Conservation (phyloP, 1,284 basidiomycete species). For the Melampsora americana region DNA sequence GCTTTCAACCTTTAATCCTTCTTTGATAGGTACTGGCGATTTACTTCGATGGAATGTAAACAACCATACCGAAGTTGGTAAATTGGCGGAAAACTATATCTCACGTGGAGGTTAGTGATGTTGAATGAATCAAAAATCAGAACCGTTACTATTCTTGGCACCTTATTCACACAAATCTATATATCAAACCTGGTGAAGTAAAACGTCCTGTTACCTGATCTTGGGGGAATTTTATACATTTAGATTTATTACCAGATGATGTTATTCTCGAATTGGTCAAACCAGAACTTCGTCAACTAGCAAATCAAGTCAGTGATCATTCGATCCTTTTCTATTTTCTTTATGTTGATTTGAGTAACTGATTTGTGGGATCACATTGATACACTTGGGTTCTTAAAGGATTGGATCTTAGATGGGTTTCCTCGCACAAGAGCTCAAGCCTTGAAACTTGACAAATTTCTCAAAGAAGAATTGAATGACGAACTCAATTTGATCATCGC, state of each 20-base stretch:
- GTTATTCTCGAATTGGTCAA: conserved; percentile 71
- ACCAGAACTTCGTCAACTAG: conserved; percentile 66
- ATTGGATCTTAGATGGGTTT: conserved; percentile 96
- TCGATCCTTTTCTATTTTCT: neutral
- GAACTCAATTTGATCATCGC: conserved; percentile 80
- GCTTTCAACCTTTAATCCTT: conserved; percentile 53
- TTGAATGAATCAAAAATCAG: neutral
- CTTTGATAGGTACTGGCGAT: conserved; percentile 74
- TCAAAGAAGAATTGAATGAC: conserved; percentile 52
- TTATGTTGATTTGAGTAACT: neutral
- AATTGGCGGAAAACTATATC: conserved; percentile 70
- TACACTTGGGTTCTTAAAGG: conserved; percentile 51
- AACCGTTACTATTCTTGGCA: neutral
- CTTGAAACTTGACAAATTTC: conserved; percentile 66
- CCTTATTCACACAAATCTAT: neutral
- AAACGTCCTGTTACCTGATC: neutral
- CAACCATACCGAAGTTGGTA: conserved; percentile 69
- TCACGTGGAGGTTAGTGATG: conserved; percentile 61
- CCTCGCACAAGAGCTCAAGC: conserved; percentile 89
- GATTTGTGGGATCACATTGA: neutral
- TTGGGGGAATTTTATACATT: neutral
- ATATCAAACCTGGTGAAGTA: neutral
- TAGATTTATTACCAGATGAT: conserved; percentile 68
- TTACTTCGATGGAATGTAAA: conserved; percentile 73
- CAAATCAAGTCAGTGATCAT: conserved; percentile 57